Conservation (phyloP, 2,329 filamentous ascomycete species). For the Ophiocordyceps camponoti-saundersi region DNA sequence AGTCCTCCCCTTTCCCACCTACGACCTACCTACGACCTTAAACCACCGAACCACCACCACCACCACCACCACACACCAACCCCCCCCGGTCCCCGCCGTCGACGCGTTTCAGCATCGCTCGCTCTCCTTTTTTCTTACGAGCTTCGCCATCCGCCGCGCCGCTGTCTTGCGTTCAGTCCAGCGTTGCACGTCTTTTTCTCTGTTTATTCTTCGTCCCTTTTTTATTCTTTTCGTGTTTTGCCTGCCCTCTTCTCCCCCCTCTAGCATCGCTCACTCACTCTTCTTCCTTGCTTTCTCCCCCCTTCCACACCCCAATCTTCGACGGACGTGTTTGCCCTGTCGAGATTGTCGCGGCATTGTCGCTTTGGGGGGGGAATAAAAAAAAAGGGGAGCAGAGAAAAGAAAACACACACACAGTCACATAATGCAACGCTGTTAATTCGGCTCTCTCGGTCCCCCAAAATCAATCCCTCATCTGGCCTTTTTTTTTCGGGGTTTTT, state of each 20-base stretch:
- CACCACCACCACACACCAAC: too few species aligned
- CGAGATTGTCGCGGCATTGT: background rate
- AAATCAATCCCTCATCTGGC: background rate
- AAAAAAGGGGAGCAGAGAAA: too few species aligned
- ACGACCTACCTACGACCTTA: too few species aligned
- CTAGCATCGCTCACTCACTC: too few species aligned
- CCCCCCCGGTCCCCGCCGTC: background rate
- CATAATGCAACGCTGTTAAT: background rate
- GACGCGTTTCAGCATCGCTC: background rate
- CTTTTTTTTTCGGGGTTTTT: background rate
- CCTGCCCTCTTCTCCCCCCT: too few species aligned
- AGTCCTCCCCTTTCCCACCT: too few species aligned
- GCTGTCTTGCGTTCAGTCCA: background rate
- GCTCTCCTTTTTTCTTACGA: background rate
- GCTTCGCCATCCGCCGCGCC: background rate
- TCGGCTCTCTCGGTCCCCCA: background rate
- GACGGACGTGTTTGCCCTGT: background rate
- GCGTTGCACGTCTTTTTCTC: background rate
- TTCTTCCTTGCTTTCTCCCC: too few species aligned
- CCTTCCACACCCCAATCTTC: too few species aligned
- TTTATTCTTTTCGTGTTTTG: background rate
- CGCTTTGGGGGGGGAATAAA: too few species aligned
- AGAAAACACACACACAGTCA: too few species aligned
- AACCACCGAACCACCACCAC: too few species aligned
- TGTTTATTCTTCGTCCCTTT: constrained; percentile 1